Conservation (phyloP, 805 yeast genomes). For the Vanderwaltozyma yarrowii region DNA sequence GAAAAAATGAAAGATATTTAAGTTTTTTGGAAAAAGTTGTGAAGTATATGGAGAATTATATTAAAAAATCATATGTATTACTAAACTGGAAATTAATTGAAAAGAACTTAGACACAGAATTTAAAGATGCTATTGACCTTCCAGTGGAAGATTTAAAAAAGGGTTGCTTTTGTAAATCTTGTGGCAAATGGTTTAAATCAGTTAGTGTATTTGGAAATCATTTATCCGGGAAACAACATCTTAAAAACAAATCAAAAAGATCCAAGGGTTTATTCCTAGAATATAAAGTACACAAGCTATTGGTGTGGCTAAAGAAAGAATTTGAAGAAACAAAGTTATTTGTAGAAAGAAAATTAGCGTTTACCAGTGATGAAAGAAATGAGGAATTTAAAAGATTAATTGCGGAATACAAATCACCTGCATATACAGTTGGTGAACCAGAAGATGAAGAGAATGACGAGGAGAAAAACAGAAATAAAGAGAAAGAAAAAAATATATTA, state of each 20-base stretch:
- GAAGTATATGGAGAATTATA: slow-evolving; percentile 41
- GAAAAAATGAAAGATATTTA: slow-evolving; percentile 30
- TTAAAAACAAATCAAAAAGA: slow-evolving; percentile 33
- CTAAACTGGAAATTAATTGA: slow-evolving; percentile 27
- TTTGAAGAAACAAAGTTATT: slow-evolving; percentile 46
- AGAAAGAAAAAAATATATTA: slow-evolving; percentile 29
- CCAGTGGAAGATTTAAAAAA: slow-evolving; percentile 16
- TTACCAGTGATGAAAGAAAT: slow-evolving; percentile 60
- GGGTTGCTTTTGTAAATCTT: slow-evolving; percentile 45
- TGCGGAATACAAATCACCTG: slow-evolving; percentile 26
- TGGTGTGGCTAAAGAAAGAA: slow-evolving; percentile 31
- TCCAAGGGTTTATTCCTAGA: slow-evolving; percentile 28
- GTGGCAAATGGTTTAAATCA: slow-evolving; percentile 55
- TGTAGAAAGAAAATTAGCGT: slow-evolving; percentile 51
- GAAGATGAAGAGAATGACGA: slow-evolving; percentile 25
- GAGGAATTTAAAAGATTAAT: slow-evolving; percentile 41
- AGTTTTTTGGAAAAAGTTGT: slow-evolving; percentile 38
- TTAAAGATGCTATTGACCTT: slow-evolving; percentile 12
- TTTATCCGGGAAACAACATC: slow-evolving; percentile 65
- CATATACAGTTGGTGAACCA: slow-evolving; percentile 31
- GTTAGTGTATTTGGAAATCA: slow-evolving; percentile 59
- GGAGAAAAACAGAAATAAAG: slow-evolving; percentile 14
- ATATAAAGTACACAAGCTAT: slow-evolving; percentile 30
- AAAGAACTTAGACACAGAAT: slow-evolving; percentile 4
- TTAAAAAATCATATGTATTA: slow-evolving; percentile 41